A percentile compares a stretch with the other conserved stretches of the same genome.
Conservation (phyloP, 1,284 basidiomycete genomes). For the Ustilago crameri region DNA sequence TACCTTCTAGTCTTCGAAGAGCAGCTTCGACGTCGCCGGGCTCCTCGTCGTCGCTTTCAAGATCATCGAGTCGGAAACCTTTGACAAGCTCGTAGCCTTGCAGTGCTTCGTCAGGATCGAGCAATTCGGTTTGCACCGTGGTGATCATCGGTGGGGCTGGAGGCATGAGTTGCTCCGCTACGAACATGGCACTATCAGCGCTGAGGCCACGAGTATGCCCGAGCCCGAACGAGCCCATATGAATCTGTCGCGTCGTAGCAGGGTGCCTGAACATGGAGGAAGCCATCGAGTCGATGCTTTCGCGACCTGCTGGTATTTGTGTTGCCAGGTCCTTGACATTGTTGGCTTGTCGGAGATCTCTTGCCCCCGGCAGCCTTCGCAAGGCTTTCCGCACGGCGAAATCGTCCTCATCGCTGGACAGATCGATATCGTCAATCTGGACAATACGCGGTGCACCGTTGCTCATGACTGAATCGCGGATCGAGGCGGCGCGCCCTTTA, state of each 20-base stretch:
- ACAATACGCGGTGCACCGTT: slow-evolving; percentile 55
- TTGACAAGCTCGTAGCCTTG: slow-evolving; percentile 63
- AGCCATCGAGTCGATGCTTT: slow-evolving; percentile 54
- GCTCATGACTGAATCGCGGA: slow-evolving; percentile 31
- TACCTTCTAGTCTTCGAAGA: slow-evolving; percentile 57
- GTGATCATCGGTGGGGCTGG: slow-evolving; percentile 44
- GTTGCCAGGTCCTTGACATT: slow-evolving; percentile 51
- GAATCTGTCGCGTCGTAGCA: slow-evolving; percentile 14
- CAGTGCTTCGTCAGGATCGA: slow-evolving; percentile 62
- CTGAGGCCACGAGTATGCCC: slow-evolving; percentile 33
- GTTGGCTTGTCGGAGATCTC: slow-evolving; percentile 61
- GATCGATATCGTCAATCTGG: slow-evolving; percentile 64
- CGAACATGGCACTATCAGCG: slow-evolving; percentile 30
- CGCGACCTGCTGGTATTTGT: slow-evolving; percentile 18
- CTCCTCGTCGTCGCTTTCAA: slow-evolving; percentile 61
- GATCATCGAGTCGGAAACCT: slow-evolving; percentile 56
- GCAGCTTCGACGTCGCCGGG: slow-evolving; percentile 63
- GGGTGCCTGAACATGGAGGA: slow-evolving; percentile 34
- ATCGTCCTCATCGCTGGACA: slow-evolving; percentile 66
- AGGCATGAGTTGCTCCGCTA: slow-evolving; percentile 19
- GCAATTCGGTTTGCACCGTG: slow-evolving; percentile 56
- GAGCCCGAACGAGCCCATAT: slow-evolving; percentile 25
- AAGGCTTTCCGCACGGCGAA: slow-evolving; percentile 58
- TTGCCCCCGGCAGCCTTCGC: slow-evolving; percentile 59
- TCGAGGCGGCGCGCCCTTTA: slow-evolving; percentile 10